Evolutionary conservation across 2,329 filamentous ascomycete species (phyloP).

Genomic region (Aureobasidium subglaciale): DNA sequence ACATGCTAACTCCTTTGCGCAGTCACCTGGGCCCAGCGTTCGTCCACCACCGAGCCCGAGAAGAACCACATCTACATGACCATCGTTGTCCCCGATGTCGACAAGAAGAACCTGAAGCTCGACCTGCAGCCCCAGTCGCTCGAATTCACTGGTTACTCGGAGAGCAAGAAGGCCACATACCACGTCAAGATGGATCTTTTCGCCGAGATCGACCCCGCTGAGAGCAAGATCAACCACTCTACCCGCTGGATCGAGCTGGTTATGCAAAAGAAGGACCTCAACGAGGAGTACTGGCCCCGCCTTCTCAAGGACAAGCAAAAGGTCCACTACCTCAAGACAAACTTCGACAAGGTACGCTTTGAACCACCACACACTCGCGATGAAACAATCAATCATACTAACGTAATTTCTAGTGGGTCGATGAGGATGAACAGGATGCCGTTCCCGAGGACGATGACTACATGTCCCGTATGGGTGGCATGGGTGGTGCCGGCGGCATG

Average conservation of each 20-base stretch:
- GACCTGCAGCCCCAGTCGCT: constrained; percentile 72
- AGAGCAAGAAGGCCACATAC: constrained; percentile 80
- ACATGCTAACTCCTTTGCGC: constrained; percentile 21
- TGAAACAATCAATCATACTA: background rate
- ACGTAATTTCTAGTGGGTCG: constrained; percentile 61
- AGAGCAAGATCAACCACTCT: constrained; percentile 83
- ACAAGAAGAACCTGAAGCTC: constrained; percentile 67
- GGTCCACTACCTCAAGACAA: constrained; percentile 93
- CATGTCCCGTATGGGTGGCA: constrained; percentile 43
- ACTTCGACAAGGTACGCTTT: constrained; percentile 80
- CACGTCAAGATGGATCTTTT: constrained; percentile 81
- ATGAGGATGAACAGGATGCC: constrained; percentile 97
- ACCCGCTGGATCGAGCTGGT: constrained; percentile 82
- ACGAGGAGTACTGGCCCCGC: constrained; percentile 91
- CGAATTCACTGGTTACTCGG: constrained; percentile 74
- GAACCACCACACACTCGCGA: no score
- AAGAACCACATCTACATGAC: constrained; percentile 96
- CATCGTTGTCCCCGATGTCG: constrained; percentile 80
- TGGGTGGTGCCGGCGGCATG: constrained; percentile 38
- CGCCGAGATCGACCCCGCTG: constrained; percentile 78
- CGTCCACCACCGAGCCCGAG: constrained; percentile 65
- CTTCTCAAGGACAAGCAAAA: constrained; percentile 86
- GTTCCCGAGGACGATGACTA: constrained; percentile 68
- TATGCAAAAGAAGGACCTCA: constrained; percentile 93
- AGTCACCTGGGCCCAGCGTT: constrained; percentile 99